Evolutionary conservation across 805 yeast genomes (phyloP).

Genomic region (Starmera caribaea): DNA sequence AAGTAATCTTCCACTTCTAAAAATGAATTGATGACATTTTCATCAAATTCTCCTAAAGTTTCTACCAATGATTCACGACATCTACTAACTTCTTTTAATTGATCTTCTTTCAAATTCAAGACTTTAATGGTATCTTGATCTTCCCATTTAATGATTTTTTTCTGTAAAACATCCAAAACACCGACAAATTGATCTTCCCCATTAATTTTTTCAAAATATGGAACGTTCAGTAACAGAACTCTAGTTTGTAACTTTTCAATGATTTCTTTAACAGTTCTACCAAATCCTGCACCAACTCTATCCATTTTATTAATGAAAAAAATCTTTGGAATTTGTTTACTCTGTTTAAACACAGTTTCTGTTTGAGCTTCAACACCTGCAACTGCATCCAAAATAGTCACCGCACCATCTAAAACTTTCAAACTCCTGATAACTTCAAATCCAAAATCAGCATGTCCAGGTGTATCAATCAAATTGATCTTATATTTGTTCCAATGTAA

Average conservation of each 20-base stretch:
- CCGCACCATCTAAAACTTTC: constrained; percentile 90
- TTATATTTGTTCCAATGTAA: constrained; percentile 73
- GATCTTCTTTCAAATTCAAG: constrained; percentile 27
- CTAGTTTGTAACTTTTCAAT: constrained; percentile 66
- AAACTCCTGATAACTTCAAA: constrained; percentile 88
- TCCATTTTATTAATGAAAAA: constrained; percentile 94
- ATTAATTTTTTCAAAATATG: constrained; percentile 44
- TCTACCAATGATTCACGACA: constrained; percentile 76
- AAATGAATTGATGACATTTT: constrained; percentile 63
- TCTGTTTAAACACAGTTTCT: constrained; percentile 93
- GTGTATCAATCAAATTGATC: constrained; percentile 89
- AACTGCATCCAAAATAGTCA: constrained; percentile 86
- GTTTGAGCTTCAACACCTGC: constrained; percentile 99
- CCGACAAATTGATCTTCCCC: constrained; percentile 45
- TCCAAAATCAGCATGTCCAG: constrained; percentile 97
- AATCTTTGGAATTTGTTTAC: constrained; percentile 65
- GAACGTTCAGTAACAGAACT: constrained; percentile 68
- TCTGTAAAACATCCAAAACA: constrained; percentile 63
- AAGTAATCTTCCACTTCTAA: constrained; percentile 68
- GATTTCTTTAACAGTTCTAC: constrained; percentile 81
- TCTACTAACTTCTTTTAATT: constrained; percentile 38
- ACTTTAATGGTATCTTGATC: constrained; percentile 44
- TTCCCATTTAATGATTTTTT: constrained; percentile 41
- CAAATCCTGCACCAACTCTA: constrained; percentile 89
- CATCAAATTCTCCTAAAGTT: constrained; percentile 76